These are phyloP conservation scores for Melaleuca quinquenervia DNA, from an alignment of 345 rosid species.

Conservation along the genomic window DNA sequence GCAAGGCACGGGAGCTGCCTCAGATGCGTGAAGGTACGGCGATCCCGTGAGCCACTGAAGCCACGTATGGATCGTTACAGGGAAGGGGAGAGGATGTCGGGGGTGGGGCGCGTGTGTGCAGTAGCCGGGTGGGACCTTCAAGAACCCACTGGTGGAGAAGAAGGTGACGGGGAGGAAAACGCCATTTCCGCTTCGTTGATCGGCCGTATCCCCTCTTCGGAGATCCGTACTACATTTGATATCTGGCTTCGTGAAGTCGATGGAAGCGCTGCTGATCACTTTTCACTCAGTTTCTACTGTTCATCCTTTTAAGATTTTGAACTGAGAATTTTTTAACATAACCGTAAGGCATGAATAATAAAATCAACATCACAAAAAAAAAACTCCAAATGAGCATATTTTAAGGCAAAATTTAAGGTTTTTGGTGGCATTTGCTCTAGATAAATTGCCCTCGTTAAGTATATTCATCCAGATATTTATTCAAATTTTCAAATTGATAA, in stretches of 20 bases:
- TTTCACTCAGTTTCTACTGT: too few relatives aligned
- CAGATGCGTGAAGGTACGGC: neutral
- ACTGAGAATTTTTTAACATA: too few relatives aligned
- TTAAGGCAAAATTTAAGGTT: too few relatives aligned
- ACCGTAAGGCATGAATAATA: neutral
- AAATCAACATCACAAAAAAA: too few relatives aligned
- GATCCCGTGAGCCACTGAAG: neutral
- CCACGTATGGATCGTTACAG: neutral
- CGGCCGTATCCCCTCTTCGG: neutral
- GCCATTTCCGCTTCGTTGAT: neutral
- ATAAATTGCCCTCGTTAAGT: neutral
- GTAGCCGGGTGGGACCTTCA: neutral
- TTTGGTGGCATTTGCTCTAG: too few relatives aligned
- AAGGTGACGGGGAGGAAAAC: neutral
- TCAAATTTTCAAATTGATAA: neutral
- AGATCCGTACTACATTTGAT: neutral
- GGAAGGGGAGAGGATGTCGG: neutral
- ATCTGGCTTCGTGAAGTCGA: neutral
- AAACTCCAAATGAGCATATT: too few relatives aligned
- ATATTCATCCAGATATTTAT: neutral
- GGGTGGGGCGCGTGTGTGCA: too few relatives aligned
- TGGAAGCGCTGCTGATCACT: neutral
- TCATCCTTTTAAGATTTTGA: neutral
- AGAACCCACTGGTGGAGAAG: neutral
- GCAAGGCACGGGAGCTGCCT: neutral